Percentiles rank a stretch among this genome's conserved stretches.
phyloP scores from a whole-genome alignment of 2,329 filamentous ascomycete genomes.

The Aspergillus calidoustus region DNA sequence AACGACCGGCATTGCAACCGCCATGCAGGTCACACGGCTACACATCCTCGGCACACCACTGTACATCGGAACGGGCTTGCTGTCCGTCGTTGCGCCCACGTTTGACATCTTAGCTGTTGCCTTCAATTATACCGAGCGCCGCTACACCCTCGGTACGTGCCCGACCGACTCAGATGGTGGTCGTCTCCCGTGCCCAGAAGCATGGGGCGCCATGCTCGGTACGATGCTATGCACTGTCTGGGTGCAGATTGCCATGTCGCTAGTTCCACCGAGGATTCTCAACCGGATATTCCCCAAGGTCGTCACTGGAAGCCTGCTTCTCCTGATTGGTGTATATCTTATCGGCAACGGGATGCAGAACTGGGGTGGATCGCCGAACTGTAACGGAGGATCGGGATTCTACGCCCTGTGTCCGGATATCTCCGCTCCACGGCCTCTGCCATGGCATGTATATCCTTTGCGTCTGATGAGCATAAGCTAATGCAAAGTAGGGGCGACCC shows the following conservation, averaged over 20 bases:
- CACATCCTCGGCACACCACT: conserved; percentile 75
- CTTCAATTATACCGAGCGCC: conserved; percentile 74
- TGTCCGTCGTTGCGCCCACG: conserved; percentile 79
- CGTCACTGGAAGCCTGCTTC: conserved; percentile 72
- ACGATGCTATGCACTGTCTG: conserved; percentile 69
- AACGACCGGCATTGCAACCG: conserved; percentile 74
- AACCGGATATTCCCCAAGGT: conserved; percentile 79
- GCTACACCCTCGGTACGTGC: conserved; percentile 71
- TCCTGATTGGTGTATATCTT: conserved; percentile 74
- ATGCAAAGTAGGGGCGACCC: conserved; percentile 59
- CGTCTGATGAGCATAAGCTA: not conserved
- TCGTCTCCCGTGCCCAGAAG: conserved; percentile 74
- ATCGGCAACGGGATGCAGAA: conserved; percentile 73
- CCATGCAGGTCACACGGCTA: conserved; percentile 77
- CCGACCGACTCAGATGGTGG: conserved; percentile 64
- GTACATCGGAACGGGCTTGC: conserved; percentile 76
- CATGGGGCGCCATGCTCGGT: conserved; percentile 75
- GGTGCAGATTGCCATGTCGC: conserved; percentile 74
- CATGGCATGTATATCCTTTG: conserved; percentile 56
- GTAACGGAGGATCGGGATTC: conserved; percentile 62
- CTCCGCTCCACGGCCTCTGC: conserved; percentile 70
- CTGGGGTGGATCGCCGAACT: conserved; percentile 67
- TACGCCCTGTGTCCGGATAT: conserved; percentile 70
- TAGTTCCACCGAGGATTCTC: conserved; percentile 70
- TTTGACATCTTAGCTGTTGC: conserved; percentile 78